A percentile compares a stretch with the other conserved stretches of the same genome.
These are phyloP conservation scores for Rhododendron griersonianum DNA, from an alignment of 148 eudicot genomes.

Conservation along the genomic window DNA sequence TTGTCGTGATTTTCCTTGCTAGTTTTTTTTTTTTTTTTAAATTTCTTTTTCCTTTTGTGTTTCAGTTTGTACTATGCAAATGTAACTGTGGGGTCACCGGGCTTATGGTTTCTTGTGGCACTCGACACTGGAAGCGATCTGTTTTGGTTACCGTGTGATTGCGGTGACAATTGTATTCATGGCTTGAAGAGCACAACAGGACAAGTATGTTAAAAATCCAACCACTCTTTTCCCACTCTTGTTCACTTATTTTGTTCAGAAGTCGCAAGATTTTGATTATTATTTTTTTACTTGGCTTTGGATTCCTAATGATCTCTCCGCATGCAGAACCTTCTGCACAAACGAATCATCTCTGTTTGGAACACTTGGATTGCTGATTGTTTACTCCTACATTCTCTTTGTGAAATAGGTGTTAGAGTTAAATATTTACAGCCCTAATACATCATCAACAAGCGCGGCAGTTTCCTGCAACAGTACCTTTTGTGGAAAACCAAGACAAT, in stretches of 20 bases:
- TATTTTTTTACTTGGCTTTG: background rate
- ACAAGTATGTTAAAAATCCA: constrained; percentile 33
- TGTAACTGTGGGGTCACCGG: constrained; percentile 78
- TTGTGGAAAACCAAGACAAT: constrained; percentile 40
- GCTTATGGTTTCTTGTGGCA: constrained; percentile 61
- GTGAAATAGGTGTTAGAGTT: constrained; percentile 33
- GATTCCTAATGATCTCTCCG: background rate
- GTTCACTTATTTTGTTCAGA: background rate
- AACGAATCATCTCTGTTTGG: background rate
- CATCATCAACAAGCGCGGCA: constrained; percentile 54
- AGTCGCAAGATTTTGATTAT: background rate
- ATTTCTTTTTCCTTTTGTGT: background rate
- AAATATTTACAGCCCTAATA: constrained; percentile 60
- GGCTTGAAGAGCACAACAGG: constrained; percentile 25
- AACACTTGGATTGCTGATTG: background rate
- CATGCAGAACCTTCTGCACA: background rate
- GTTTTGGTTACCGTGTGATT: constrained; percentile 96
- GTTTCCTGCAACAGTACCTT: constrained; percentile 56
- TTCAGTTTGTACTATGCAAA: constrained; percentile 83
- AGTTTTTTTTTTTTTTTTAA: background rate
- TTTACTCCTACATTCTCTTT: background rate
- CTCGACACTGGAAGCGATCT: constrained; percentile 90
- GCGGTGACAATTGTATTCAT: constrained; percentile 46
- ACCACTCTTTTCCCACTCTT: background rate
- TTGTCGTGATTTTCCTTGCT: background rate